phyloP scores from a whole-genome alignment of 2,329 filamentous ascomycete species.

The Aspergillus ochraceus region DNA sequence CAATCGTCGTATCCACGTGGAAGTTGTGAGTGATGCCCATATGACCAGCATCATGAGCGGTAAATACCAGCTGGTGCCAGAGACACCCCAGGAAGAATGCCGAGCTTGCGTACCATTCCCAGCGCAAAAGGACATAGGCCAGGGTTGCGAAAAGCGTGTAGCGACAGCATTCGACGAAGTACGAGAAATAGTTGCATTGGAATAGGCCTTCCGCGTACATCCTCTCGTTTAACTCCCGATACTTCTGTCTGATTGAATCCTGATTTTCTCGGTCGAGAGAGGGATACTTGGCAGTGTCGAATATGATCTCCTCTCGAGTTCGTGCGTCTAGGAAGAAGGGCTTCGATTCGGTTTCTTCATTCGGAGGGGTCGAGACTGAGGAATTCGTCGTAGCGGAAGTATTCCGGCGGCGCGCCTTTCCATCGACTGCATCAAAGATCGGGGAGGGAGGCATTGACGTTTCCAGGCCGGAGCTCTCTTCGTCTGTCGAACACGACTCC shows the following conservation, averaged over 20 bases:
- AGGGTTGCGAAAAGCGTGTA: constrained; percentile 68
- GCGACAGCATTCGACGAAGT: constrained; percentile 70
- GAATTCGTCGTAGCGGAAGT: constrained; percentile 28
- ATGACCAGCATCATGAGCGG: constrained; percentile 91
- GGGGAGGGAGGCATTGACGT: constrained; percentile 60
- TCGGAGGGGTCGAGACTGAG: constrained; percentile 29
- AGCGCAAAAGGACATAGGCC: constrained; percentile 61
- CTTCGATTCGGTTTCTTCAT: constrained; percentile 36
- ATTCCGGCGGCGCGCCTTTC: constrained; percentile 40
- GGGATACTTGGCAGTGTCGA: constrained; percentile 80
- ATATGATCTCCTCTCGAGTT: constrained; percentile 71
- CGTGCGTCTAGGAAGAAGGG: constrained; percentile 69
- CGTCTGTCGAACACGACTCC: constrained; percentile 44
- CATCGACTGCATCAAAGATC: constrained; percentile 57
- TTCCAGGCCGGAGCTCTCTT: constrained; percentile 51
- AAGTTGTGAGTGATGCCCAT: constrained; percentile 97
- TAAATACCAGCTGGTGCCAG: constrained; percentile 95
- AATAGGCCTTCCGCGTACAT: constrained; percentile 77
- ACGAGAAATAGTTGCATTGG: constrained; percentile 78
- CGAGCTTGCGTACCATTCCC: constrained; percentile 67
- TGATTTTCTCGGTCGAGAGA: constrained; percentile 73
- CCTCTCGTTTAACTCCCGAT: constrained; percentile 71
- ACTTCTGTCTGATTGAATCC: constrained; percentile 73
- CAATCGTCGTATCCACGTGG: constrained; percentile 77
- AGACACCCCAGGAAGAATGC: constrained; percentile 75